These are phyloP conservation scores for Ramaria sp. DNA, from an alignment of 768 basidiomycete species.

Conservation along the genomic window DNA sequence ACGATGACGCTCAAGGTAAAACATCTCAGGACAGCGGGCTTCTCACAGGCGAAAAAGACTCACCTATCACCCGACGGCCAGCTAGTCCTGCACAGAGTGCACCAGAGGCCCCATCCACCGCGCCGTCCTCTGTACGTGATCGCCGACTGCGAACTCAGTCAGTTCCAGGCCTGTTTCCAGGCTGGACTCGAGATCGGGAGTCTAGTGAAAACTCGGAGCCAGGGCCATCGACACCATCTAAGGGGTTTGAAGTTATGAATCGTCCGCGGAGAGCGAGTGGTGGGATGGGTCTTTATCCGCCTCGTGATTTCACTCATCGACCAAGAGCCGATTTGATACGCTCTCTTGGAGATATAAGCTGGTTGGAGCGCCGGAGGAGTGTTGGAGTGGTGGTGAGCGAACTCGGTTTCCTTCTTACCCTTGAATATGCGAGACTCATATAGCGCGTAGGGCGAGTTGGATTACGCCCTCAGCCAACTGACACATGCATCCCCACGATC, in stretches of 20 bases:
- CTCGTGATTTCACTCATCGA: neutral
- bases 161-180: conserved; percentile 26
- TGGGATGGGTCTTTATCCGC: neutral
- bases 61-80: neutral
- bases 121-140: conserved; percentile 23
- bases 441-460: conserved; percentile 53
- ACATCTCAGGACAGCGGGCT: neutral
- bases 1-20: neutral
- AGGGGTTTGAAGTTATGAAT: conserved; percentile 44
- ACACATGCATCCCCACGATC: conserved; percentile 30
- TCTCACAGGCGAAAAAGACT: conserved; percentile 4
- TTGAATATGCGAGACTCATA: conserved; percentile 1
- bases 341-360: conserved; percentile 64
- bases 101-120: conserved; percentile 18
- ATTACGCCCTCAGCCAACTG: conserved; percentile 54
- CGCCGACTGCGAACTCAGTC: conserved; percentile 28
- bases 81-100: conserved; percentile 16
- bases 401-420: neutral
- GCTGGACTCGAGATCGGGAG: conserved; percentile 12
- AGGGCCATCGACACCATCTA: conserved; percentile 23
- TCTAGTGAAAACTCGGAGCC: neutral
- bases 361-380: conserved; percentile 67
- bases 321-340: conserved; percentile 25
- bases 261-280: conserved; percentile 22
- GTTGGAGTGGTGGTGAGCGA: conserved; percentile 55